Evolutionary conservation across 2,329 filamentous ascomycete genomes (phyloP).

Genomic region (Fusarium hainanense): DNA sequence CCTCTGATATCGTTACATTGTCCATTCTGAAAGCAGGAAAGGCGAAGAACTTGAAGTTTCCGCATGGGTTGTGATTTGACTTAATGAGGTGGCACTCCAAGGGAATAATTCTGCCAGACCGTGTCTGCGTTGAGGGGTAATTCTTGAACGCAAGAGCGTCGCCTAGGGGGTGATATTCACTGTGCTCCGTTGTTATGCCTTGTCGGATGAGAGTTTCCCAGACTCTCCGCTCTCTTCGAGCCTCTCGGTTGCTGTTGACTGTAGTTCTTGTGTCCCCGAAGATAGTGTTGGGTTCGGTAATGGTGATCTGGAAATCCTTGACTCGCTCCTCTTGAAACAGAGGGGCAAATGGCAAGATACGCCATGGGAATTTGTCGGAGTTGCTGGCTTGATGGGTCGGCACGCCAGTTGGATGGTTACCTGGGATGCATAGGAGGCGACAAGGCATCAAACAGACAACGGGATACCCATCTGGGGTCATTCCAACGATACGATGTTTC

Average conservation of each 20-base stretch:
- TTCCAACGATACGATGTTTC: background rate
- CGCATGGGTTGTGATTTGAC: accelerated
- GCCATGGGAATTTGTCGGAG: accelerated
- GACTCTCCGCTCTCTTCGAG: background rate
- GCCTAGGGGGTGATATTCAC: accelerated
- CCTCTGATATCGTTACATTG: background rate
- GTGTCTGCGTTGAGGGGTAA: background rate
- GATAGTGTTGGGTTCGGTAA: accelerated
- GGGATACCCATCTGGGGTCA: background rate
- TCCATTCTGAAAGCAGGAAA: background rate
- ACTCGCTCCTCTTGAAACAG: background rate
- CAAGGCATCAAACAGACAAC: background rate
- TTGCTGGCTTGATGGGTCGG: background rate
- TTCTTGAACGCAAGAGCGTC: background rate
- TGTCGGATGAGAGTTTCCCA: accelerated
- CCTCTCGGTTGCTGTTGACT: accelerated
- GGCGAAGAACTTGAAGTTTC: background rate
- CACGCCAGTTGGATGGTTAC: accelerated
- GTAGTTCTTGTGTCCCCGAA: accelerated
- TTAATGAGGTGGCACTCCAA: background rate
- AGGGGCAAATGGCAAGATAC: background rate
- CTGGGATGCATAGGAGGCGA: accelerated
- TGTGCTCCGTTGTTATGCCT: background rate
- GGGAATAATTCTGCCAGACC: background rate
- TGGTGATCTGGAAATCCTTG: accelerated